These are phyloP conservation scores for Hypoxylon cercidicola DNA, from an alignment of 495 filamentous ascomycete species.

Conservation along the genomic window DNA sequence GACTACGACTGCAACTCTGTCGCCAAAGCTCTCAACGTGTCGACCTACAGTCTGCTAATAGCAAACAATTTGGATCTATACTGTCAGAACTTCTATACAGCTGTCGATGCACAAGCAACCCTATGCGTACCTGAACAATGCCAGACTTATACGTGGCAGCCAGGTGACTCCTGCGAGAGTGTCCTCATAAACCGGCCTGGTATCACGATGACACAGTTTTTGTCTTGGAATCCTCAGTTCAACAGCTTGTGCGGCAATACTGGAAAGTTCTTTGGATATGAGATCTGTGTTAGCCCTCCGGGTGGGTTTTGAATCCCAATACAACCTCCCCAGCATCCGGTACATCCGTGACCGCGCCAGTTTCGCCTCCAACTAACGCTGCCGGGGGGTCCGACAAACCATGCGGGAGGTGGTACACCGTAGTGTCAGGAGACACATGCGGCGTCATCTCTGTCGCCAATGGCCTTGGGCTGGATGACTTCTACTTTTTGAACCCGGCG, in stretches of 20 bases:
- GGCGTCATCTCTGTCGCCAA: constrained; percentile 15
- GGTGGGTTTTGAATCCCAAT: too few species aligned
- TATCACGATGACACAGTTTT: constrained; percentile 40
- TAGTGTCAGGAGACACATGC: constrained; percentile 37
- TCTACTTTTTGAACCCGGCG: constrained; percentile 40
- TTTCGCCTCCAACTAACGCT: too few species aligned
- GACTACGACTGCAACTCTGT: constrained; percentile 5
- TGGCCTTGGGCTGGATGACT: constrained; percentile 24
- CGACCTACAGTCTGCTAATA: not conserved
- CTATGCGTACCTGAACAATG: constrained; percentile 6
- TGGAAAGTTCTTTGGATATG: constrained; percentile 8
- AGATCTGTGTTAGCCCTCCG: constrained; percentile 37
- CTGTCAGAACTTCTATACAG: constrained; percentile 1
- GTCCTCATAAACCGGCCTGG: constrained; percentile 32
- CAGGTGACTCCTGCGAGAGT: constrained; percentile 38
- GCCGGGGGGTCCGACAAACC: not conserved
- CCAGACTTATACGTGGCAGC: constrained; percentile 15
- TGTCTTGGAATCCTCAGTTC: constrained; percentile 21
- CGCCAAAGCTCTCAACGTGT: not conserved
- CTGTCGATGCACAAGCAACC: not conserved
- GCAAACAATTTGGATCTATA: not conserved
- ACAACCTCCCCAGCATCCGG: too few species aligned
- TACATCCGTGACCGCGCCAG: too few species aligned
- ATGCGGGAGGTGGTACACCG: constrained; percentile 6
- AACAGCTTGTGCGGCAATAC: constrained; percentile 15